Evolutionary conservation across 805 yeast genomes (phyloP).

Genomic region (Pichia cephalocereana): DNA sequence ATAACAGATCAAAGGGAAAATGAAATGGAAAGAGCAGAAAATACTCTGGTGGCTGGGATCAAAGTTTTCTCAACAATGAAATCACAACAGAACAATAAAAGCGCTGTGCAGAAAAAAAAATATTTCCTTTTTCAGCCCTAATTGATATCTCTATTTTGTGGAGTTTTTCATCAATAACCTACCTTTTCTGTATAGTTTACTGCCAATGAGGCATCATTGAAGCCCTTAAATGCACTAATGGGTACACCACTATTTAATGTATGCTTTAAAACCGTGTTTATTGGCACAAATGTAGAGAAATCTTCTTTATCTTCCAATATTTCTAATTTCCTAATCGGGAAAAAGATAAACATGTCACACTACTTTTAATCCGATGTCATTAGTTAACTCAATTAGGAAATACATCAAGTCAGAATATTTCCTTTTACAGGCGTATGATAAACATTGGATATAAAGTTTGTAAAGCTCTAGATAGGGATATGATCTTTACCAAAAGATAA

Average conservation of each 20-base stretch:
- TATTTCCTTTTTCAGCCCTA: background rate
- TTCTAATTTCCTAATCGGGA: background rate
- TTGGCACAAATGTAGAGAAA: too few relatives aligned
- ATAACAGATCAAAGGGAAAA: background rate
- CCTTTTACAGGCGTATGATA: too few relatives aligned
- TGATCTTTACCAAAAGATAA: too few relatives aligned
- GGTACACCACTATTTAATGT: too few relatives aligned
- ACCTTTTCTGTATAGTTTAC: too few relatives aligned
- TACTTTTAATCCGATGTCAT: background rate
- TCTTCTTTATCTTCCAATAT: background rate
- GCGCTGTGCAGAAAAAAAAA: background rate
- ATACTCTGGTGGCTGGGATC: conserved; percentile 1
- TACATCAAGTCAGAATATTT: background rate
- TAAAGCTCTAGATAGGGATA: too few relatives aligned
- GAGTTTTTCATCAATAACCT: too few relatives aligned
- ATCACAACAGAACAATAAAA: background rate
- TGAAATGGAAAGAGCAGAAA: background rate
- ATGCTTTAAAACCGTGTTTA: too few relatives aligned
- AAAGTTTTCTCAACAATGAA: background rate
- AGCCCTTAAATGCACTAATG: too few relatives aligned
- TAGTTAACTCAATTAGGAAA: background rate
- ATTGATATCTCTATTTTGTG: background rate
- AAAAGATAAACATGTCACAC: background rate
- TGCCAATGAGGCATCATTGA: too few relatives aligned
- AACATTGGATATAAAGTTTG: too few relatives aligned